Evolutionary conservation across 129 eudicot species (phyloP), one percentile per base, ranked within the genome.

Genomic region (Helianthus tuberosus): DNA sequence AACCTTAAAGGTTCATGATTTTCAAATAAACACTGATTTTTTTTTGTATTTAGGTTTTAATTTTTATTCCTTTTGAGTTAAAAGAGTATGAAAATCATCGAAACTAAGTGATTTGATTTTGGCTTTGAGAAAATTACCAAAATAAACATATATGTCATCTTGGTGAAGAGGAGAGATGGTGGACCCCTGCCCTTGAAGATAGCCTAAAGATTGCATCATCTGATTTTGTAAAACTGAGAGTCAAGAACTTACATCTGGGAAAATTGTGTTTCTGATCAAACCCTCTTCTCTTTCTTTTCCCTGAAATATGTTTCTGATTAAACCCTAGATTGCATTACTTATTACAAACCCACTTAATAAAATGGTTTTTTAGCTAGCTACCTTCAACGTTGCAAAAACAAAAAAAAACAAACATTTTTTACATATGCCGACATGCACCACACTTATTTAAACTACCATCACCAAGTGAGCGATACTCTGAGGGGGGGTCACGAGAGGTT

Each of bases 401-500:
- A 55, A 20, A 13, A 17, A 0, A 57, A 57, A 20, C 63, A 17
- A 55, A 55, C 36, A 55, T 52, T 53, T 23, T 57, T 20, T 17
- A 43, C 47, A 43, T 9, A 6, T 43, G 47, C 47, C 47, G 3
- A 5, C 36, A 57, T 23, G 35, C 63, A 57, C 63, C 63, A 9
- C 35, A 57, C 36, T 17, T 23, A 57, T 23, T 57, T 57, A 57
- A 8, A 23, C 63, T 57, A 57, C 63, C 9, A 57, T 57, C 36
- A 57, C 63, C 63, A 17, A 3, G 4, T 16, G 36, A 57, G 36
- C 6, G 13, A 20, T 11, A 57, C 23, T 29, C n/a, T 48, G 38
- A 38, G 43, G 74, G 74, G 10, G 46, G 62, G 54, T 38, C 69
- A 48, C 27, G 0, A 5, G 75, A 80, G 27, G 70, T 35, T 3